Conservation (phyloP, 164 flowering plant genomes). For the Liriodendron chinense region DNA sequence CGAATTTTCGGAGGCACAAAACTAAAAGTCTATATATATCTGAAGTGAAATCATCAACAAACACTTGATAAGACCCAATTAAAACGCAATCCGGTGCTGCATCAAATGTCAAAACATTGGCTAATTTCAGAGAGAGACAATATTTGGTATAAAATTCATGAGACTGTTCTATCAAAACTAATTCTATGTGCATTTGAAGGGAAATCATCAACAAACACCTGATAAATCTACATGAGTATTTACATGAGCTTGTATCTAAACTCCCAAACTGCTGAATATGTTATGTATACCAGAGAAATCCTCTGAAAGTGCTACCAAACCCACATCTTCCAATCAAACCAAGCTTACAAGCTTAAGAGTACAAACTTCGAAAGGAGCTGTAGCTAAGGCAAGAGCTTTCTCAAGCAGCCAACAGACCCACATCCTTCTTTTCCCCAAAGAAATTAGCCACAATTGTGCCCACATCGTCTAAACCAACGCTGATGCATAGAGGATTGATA, state of each 20-base stretch:
- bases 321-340: neutral
- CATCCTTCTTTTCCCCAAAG: slow-evolving; percentile 22
- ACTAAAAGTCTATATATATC: too few relatives aligned
- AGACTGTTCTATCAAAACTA: too few relatives aligned
- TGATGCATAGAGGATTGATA: slow-evolving; percentile 35
- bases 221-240: neutral
- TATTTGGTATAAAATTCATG: too few relatives aligned
- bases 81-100: too few relatives aligned
- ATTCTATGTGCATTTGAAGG: neutral
- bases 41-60: too few relatives aligned
- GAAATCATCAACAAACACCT: neutral
- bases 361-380: neutral
- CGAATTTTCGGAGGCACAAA: too few relatives aligned
- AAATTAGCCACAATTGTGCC: slow-evolving; percentile 37
- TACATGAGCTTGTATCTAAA: neutral
- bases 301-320: too few relatives aligned
- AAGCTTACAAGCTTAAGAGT: neutral
- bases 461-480: slow-evolving; percentile 59
- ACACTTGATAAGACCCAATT: too few relatives aligned
- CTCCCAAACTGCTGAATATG: neutral
- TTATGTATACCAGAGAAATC: too few relatives aligned
- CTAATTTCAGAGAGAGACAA: too few relatives aligned
- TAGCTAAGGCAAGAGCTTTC: neutral
- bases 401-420: slow-evolving; percentile 20
- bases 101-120: too few relatives aligned